Conservation (phyloP, 192 early-diverging fungal species). For the Haplosporangium gracile region DNA sequence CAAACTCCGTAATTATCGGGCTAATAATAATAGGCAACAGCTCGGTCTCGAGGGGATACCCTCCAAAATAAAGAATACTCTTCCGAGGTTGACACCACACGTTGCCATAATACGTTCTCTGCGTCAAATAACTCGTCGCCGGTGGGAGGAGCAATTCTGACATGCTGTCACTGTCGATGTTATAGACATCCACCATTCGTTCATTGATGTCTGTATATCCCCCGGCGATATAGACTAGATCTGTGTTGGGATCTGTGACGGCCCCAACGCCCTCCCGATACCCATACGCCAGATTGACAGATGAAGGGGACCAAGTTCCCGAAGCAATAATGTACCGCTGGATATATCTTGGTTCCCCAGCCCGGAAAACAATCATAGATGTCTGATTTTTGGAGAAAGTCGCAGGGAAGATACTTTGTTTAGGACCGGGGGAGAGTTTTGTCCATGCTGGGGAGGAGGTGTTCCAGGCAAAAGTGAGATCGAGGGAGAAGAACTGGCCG, state of each 20-base stretch:
- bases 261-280: constrained; percentile 23
- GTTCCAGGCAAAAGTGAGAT: constrained; percentile 24
- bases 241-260: constrained; percentile 26
- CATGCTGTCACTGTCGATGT: constrained; percentile 17
- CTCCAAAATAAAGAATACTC: constrained; percentile 49
- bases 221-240: constrained; percentile 24
- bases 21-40: not conserved
- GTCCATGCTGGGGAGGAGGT: constrained; percentile 19
- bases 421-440: constrained; percentile 12
- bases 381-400: constrained; percentile 32
- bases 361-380: constrained; percentile 31
- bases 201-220: constrained; percentile 19
- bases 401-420: constrained; percentile 25
- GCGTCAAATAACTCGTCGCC: not conserved
- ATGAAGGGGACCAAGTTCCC: constrained; percentile 13
- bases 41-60: constrained; percentile 10
- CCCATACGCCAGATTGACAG: not conserved
- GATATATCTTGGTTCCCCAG: not conserved
- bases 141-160: not conserved
- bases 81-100: constrained; percentile 25
- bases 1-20: constrained; percentile 30
- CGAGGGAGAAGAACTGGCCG: constrained; percentile 34
- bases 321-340: constrained; percentile 15
- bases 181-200: constrained; percentile 17
- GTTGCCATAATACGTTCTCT: constrained; percentile 25